Evolutionary conservation across 192 early-diverging fungal species (phyloP), one percentile per base, ranked within the genome.

Genomic region (Geranomyces variabilis): DNA sequence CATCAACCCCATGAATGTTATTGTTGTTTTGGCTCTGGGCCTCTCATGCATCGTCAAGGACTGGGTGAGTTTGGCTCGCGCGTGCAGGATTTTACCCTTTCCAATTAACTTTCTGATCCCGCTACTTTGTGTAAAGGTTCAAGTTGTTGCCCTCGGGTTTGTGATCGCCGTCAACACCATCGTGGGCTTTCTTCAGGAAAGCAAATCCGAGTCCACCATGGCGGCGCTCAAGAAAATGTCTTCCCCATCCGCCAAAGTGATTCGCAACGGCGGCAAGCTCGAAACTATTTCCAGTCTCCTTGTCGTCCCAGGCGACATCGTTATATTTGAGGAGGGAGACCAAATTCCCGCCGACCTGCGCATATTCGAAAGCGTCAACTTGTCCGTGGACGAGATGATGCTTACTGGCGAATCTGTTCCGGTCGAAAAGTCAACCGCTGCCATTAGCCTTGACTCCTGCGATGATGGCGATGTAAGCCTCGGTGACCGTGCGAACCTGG

Each of bases 231-330:
- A 83, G 45, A 84, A 79, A 61, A 89, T 92, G 84, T 62, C 93
- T 19, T 87, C 92, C 13, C 75, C 86, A 2, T 77, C 82, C 34
- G 83, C 90, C 19, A 69, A 73, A 19, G 93, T 92, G 34, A 65
- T 93, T 70, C 92, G 94, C 58, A 80, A 89, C 63, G 81, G 88
- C 65, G 81, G 88, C 65, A 13, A 49, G 10, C 53, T 67, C 24
- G 34, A 76, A 6, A 56, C 75, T 1, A 78, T 95, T 48, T 64
- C 86, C n/a, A 78, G 87, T 17, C 61, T 72, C 4, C 77, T 86
- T n/a, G 74, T 95, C n/a, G 91, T 94, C 8, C 78, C 85, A 1
- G 94, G 94, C 59, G 93, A 95, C 63, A 73, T 93, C 8, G 84
- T 95, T 56, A 65, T 79, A 8, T 63, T 95, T 47, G 81, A 79